Percentiles rank a stretch among this genome's conserved stretches.
Evolutionary conservation across 2,329 filamentous ascomycete species (phyloP).

Genomic region (Aspergillus sp.): DNA sequence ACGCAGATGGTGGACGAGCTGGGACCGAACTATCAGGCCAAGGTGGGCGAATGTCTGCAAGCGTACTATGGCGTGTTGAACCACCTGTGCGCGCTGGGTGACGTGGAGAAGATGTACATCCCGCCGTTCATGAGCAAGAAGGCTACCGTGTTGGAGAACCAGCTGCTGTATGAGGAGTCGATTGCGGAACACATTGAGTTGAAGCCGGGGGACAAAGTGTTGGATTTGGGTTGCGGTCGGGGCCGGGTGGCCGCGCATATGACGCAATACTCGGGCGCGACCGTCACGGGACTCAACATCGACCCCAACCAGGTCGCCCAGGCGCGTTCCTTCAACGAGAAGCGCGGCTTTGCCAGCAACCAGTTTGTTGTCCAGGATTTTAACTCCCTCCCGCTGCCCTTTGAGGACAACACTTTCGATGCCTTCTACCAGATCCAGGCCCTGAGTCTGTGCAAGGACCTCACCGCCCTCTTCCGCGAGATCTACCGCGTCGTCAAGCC

Average conservation of each 20-base stretch:
- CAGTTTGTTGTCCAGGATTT: conserved; percentile 51
- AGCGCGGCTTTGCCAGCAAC: conserved; percentile 45
- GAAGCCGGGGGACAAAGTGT: conserved; percentile 45
- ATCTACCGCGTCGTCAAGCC: conserved; percentile 51
- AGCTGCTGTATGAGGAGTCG: conserved; percentile 53
- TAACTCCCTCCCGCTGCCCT: conserved; percentile 52
- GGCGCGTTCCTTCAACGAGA: conserved; percentile 44
- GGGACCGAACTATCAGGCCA: conserved; percentile 50
- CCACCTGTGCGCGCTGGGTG: conserved; percentile 54
- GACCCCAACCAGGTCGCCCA: conserved; percentile 53
- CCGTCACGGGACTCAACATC: conserved; percentile 54
- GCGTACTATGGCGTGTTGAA: conserved; percentile 56
- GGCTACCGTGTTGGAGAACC: conserved; percentile 51
- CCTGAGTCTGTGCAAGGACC: conserved; percentile 53
- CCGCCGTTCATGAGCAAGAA: conserved; percentile 53
- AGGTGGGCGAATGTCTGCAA: conserved; percentile 51
- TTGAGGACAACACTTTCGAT: conserved; percentile 49
- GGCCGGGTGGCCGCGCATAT: conserved; percentile 56
- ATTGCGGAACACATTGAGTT: conserved; percentile 49
- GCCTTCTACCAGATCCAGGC: conserved; percentile 59
- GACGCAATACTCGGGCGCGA: conserved; percentile 47
- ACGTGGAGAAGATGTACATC: conserved; percentile 60
- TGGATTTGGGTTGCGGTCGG: conserved; percentile 54
- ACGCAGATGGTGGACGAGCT: conserved; percentile 47
- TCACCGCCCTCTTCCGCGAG: conserved; percentile 47